Base-by-base conservation (phyloP, 2,329 filamentous ascomycete genomes). In the Fusarium decemcellulare region DNA sequence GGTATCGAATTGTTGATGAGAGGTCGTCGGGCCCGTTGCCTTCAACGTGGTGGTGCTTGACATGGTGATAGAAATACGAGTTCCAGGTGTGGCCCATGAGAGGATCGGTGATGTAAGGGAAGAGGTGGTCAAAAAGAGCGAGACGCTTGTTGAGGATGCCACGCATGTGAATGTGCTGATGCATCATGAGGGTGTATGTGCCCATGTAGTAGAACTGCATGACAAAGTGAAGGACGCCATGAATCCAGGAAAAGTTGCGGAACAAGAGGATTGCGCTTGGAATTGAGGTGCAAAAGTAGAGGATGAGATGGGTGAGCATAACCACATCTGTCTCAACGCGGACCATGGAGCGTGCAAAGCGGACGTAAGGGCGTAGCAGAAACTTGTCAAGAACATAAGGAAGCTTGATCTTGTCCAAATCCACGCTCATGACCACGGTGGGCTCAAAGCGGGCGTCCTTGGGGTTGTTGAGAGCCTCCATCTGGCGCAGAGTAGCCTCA, bases 61-160 rank as follows among this genome's bases (percentile, higher is more conserved):
- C 92, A 74, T 95, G 93, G 76, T 95, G 93, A 76, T 94, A 95
- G 77, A 87, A 95, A 81, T 95, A 95, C 2, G 90, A 91, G 80
- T 95, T 93, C 92, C 92, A 94, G 0, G 92, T 94, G 75, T 95
- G 93, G 11, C 93, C 93, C 87, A 94, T 92, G 60, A 95, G 80
- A 0, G 92, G 92, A 71, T 94, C 91, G 11, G 89, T 82, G 42
- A 95, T 78, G 76, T 94, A 95, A 0, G 93, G 93, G 71, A 94
- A 95, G 2, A 85, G 55, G 7, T 79, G 76, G 74, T 95, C 93
- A 62, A 95, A 78, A 32, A 85, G 74, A 36, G 81, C 80, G 57
- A 86, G 87, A 8, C 81, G 77, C 72, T 87, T 87, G 27, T 83
- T 80, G 37, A 95, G 80, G 4, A 95, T 84, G 15, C 93, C 93